Evolutionary conservation across 352 stramenopile species (phyloP).

Genomic region (Globisporangium camurandrum): DNA sequence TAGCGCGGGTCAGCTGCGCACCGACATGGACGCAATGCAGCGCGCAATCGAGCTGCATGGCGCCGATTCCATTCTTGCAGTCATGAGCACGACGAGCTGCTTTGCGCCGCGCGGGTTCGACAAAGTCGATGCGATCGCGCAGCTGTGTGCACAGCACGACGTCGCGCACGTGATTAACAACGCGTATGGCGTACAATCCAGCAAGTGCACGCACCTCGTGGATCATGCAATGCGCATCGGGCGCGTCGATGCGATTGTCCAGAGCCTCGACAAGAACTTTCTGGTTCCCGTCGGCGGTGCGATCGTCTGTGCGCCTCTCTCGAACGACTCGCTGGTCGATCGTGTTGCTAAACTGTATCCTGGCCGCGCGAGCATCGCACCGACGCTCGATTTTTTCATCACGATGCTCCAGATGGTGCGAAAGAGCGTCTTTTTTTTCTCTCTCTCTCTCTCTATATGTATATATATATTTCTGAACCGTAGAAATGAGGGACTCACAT

Average conservation of each 20-base stretch:
- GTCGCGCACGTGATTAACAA: conserved; percentile 99
- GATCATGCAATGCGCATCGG: conserved; percentile 87
- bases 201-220: conserved; percentile 89
- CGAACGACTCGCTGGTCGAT: conserved; percentile 69
- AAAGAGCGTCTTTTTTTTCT: no score
- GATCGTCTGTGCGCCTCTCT: conserved; percentile 67
- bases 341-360: conserved; percentile 93
- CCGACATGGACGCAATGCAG: conserved; percentile 81
- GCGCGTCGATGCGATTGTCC: conserved; percentile 95
- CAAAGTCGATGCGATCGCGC: conserved; percentile 89
- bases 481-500: no score
- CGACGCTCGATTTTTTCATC: conserved; percentile 97
- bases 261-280: conserved; percentile 99
- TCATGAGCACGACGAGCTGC: conserved; percentile 98
- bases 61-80: conserved; percentile 76
- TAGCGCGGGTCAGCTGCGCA: conserved; percentile 77
- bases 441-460: neutral
- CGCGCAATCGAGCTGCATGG: conserved; percentile 50
- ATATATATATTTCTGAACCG: no score
- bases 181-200: conserved; percentile 97
- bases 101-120: conserved; percentile 97
- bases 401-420: conserved; percentile 97
- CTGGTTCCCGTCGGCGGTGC: conserved; percentile 93
- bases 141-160: conserved; percentile 65
- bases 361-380: conserved; percentile 91